Base-by-base conservation (phyloP, 2,329 filamentous ascomycete genomes). In the Aureobasidium sp. region DNA sequence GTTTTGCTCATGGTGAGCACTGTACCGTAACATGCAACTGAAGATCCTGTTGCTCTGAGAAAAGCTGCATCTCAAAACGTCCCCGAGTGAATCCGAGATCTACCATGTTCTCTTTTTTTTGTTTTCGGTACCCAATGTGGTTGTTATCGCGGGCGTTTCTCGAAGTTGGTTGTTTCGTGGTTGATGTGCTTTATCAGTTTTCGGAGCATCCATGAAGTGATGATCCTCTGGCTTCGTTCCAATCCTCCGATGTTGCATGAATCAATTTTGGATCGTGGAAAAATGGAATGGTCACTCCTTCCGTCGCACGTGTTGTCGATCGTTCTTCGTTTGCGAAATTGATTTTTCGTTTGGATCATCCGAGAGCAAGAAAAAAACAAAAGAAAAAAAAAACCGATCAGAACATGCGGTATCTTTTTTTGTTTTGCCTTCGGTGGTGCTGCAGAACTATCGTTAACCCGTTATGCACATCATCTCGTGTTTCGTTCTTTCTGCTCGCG, bases 151-250 rank as follows among this genome's bases (percentile, higher is more conserved):
- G 33, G 19, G 21, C 9, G 35, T 35, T 17, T 21, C 25, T 27
- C 19, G n/a, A 53, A 40, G 49, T 53, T 50, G 33, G 49, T 19
- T 17, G 49, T 53, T 53, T 53, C 49, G 49, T 53, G 49, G 49
- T 53, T 53, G 35, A 40, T 15, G 35, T 29, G 49, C 33, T 40
- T 25, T 53, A 40, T 51, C 31, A 23, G 9, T 49, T 49, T 31
- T 49, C 27, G 42, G 27, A 25, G n/a, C n/a, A 19, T 19, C 10
- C 27, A 19, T 29, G 25, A 1, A 27, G 27, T 9, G 9, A 21
- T 27, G 43, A 46, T 46, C 43, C 23, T 10, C 43, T 27, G 23
- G 21, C 15, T 29, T 9, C 27, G 43, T 46, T 46, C 43, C 43
- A 46, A 25, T 17, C 23, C 23, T n/a, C n/a, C 25, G 27, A 21